Evolutionary conservation across 306 rosid species (phyloP), one percentile per base, ranked within the genome.

Genomic region (Potentilla sterilis): DNA sequence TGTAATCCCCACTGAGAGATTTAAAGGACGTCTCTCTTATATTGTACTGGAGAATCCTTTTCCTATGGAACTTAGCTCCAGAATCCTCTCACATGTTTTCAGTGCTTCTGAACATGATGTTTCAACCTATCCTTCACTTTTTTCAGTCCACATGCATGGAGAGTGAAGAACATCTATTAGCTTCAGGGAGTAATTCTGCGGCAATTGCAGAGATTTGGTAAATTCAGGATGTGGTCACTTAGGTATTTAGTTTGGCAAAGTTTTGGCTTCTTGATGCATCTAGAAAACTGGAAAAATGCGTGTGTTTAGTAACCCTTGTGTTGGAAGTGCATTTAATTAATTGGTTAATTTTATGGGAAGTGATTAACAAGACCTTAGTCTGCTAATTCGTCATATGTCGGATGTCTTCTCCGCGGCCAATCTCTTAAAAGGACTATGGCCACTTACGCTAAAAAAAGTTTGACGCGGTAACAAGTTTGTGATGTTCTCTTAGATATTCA

Each of bases 101-200:
- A 55, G 40, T 40, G 46, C 24, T 67, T 41, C 12, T 40, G 68
- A 73, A 73, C 51, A 16, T 42, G 57, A 73, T 73, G 77, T 41
- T 42, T 73, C 54, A 24, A 9, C 42, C 3, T 3, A 52, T 18
- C 12, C 12, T 4, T 57, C 19, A 1, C 14, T 12, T 4, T 28
- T 42, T 24, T 42, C 9, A 2, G 7, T 32, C 28, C 66, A 57
- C 41, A 24, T 73, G 77, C 38, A 13, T 28, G 28, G 12, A 43
- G 7, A 54, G 9, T n/a, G 61, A n/a, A 52, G 19, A 18, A 51
- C 58, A 18, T 18, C 7, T 1, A 19, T 51, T 51, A 19, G 9
- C 22, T 51, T 51, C 22, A 51, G 21, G 24, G 24, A 51, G 22
- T 19, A 54, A 54, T 57, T 57, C 22, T 10, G 34, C 4, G 2